A percentile compares a stretch with the other conserved stretches of the same genome.
Evolutionary conservation across 2,329 filamentous ascomycete species (phyloP).

Genomic region (Trichoderma oligosporum): DNA sequence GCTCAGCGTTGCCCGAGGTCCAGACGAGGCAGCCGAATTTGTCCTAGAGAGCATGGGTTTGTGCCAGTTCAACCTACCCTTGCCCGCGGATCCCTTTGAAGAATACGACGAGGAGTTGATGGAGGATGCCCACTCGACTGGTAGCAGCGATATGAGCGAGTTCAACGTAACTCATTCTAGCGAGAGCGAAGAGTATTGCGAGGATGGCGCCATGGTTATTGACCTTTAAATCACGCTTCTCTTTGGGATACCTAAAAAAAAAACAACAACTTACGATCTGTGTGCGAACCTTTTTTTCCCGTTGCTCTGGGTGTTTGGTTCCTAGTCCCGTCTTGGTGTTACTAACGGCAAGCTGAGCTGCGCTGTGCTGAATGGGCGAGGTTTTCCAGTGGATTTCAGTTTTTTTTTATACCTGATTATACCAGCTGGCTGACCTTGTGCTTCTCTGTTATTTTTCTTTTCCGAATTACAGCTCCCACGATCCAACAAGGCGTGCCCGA

Average conservation of each 20-base stretch:
- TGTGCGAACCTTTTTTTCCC: not conserved
- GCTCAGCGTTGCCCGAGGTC: slow-evolving; percentile 22
- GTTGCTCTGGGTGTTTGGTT: not conserved
- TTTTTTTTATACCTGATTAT: slow-evolving; percentile 25
- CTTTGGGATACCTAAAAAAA: slow-evolving; percentile 1
- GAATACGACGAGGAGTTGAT: slow-evolving; percentile 40
- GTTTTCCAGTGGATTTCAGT: slow-evolving; percentile 28
- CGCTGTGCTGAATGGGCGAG: slow-evolving; percentile 5
- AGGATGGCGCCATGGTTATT: slow-evolving; percentile 25
- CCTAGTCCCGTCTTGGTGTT: not conserved
- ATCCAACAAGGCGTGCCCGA: slow-evolving; percentile 78
- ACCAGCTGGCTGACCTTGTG: slow-evolving; percentile 42
- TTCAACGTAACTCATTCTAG: slow-evolving; percentile 11
- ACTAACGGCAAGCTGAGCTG: slow-evolving; percentile 5
- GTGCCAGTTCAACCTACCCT: slow-evolving; percentile 30
- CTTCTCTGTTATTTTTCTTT: slow-evolving; percentile 31
- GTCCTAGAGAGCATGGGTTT: slow-evolving; percentile 28
- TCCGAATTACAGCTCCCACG: slow-evolving; percentile 80
- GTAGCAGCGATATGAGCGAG: slow-evolving; percentile 20
- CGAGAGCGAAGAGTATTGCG: slow-evolving; percentile 24
- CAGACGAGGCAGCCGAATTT: slow-evolving; percentile 19
- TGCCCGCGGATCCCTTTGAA: slow-evolving; percentile 33
- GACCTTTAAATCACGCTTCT: slow-evolving; percentile 20
- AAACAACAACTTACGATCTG: not conserved
- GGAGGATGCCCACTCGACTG: slow-evolving; percentile 26